Base-by-base conservation (phyloP, 805 yeast genomes). In the Saturnispora silvae region DNA sequence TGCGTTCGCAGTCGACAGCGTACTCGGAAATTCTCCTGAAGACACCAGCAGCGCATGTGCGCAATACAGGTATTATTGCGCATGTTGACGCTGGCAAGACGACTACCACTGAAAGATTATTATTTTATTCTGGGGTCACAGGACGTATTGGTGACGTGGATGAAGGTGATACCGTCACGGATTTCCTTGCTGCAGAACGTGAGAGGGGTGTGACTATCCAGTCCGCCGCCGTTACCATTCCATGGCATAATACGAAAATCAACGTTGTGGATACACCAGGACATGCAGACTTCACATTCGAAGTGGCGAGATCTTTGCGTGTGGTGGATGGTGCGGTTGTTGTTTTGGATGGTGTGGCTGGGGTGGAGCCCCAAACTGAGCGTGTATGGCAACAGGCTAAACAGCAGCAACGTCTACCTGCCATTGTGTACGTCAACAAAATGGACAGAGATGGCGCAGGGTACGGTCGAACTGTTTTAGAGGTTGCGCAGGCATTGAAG, bases 11-110 rank as follows among this genome's bases (percentile, higher is more conserved):
- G n/a, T n/a, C n/a, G n/a, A n/a, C n/a, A n/a, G n/a, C n/a, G n/a
- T n/a, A n/a, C n/a, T 41, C 48, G 20, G 47, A 48, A n/a, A 22
- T 44, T 18, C 37, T 47, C 3, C 35, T 46, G 26, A 47, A 45
- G 29, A 46, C 55, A 1, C 46, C 56, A 7, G 40, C 57, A 14
- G 20, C 41, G n/a, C 61, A 61, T 37, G 70, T 81, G 18, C 64
- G 98, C 42, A 89, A 92, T 58, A 83, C 92, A 24, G 98, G 98
- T 2, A 85, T 92, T 48, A 86, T 92, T 28, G 98, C 98, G n/a
- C 98, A 92, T 55, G 92, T 92, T 37, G 98, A 92, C 64, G 98
- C 98, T 3, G 98, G 98, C 0, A 92, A 92, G 58, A 92, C 98
- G 3, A 92, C 98, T 2, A 87, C 98, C 1, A 89, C 98, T 0